Percentiles rank a stretch among this genome's conserved stretches.
phyloP scores from a whole-genome alignment of 345 rosid genomes.

The Eucalyptus melliodora region DNA sequence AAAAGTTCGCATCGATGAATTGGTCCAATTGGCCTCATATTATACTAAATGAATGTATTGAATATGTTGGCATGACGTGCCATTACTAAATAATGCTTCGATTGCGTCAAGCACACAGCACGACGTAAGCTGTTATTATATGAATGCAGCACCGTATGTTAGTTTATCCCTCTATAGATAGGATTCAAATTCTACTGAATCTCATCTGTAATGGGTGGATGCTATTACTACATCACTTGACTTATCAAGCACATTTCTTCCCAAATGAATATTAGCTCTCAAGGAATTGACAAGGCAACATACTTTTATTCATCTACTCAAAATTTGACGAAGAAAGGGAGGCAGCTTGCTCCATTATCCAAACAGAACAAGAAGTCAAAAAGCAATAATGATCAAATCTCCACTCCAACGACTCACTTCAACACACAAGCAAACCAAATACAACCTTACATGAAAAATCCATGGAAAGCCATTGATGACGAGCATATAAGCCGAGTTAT shows the following conservation, averaged over 20 bases:
- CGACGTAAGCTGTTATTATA: fast-evolving
- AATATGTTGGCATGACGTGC: background rate
- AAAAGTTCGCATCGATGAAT: background rate
- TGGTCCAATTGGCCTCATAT: background rate
- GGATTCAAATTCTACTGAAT: too few relatives aligned
- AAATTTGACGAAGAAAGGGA: fast-evolving
- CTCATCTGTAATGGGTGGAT: too few relatives aligned
- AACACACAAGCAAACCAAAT: too few relatives aligned
- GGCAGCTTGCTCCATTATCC: fast-evolving
- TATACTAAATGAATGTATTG: background rate
- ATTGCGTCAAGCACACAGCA: background rate
- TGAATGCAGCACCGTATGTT: fast-evolving
- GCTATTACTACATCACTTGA: too few relatives aligned
- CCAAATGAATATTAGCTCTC: fast-evolving
- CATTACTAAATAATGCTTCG: background rate
- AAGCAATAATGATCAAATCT: too few relatives aligned
- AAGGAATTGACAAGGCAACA: too few relatives aligned
- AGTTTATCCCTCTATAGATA: too few relatives aligned
- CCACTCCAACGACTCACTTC: too few relatives aligned
- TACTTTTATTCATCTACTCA: too few relatives aligned
- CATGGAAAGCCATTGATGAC: too few relatives aligned
- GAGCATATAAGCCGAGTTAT: background rate
- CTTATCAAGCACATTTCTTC: fast-evolving
- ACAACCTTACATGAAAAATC: too few relatives aligned
- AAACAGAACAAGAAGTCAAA: too few relatives aligned